These are phyloP conservation scores for Wickerhamiella kurtzmanii DNA, from an alignment of 805 yeast genomes.

Conservation along the genomic window DNA sequence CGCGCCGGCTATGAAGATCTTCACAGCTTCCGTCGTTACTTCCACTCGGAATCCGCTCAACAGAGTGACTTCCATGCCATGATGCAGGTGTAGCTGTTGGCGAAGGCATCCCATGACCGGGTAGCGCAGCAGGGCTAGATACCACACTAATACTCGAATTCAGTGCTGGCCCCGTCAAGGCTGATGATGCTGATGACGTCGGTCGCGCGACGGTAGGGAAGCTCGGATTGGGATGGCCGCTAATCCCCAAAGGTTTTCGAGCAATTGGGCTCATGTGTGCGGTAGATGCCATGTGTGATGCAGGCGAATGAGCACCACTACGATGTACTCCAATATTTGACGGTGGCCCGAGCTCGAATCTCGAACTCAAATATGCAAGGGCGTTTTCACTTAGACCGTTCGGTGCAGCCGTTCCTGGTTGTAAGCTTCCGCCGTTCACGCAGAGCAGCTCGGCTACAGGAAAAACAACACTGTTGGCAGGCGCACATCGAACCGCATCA, in stretches of 20 bases:
- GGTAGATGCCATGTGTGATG: neutral
- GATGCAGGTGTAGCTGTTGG: no score
- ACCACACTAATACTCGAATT: neutral
- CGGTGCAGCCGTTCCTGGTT: conserved; percentile 8
- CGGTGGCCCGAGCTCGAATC: neutral
- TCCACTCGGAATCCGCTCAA: neutral
- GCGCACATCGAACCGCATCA: conserved; percentile 24
- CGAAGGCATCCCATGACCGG: neutral
- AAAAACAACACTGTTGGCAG: conserved; percentile 20
- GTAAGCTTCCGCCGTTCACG: conserved; percentile 27
- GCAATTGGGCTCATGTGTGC: neutral
- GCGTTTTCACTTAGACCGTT: conserved; percentile 8
- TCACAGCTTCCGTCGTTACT: neutral
- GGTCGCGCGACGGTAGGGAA: no score
- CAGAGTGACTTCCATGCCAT: no score
- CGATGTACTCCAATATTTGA: no score
- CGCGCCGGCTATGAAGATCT: neutral
- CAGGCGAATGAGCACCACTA: neutral
- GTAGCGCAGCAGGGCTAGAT: neutral
- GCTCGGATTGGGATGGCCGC: no score
- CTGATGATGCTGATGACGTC: neutral
- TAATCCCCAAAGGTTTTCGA: neutral
- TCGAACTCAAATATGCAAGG: neutral
- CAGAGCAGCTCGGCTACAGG: conserved; percentile 29
- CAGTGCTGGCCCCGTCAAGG: neutral